These are phyloP conservation scores for Phytophthora pisi DNA, from an alignment of 352 stramenopile genomes.

Conservation along the genomic window DNA sequence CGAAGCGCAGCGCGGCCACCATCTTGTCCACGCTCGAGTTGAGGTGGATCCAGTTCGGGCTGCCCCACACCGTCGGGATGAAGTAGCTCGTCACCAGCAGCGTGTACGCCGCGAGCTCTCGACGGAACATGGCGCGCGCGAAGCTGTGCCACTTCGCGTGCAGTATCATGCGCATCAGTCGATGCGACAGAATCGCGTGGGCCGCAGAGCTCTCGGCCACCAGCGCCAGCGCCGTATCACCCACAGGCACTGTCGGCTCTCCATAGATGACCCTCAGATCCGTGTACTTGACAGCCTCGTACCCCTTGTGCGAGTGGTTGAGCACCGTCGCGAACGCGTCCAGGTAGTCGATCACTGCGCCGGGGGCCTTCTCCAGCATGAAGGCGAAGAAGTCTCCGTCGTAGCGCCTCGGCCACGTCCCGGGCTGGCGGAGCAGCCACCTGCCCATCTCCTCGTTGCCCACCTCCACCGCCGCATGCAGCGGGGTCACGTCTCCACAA, in stretches of 20 bases:
- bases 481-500: conserved; percentile 44
- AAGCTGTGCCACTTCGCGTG: conserved; percentile 71
- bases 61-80: conserved; percentile 61
- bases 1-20: conserved; percentile 41
- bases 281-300: conserved; percentile 60
- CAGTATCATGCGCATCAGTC: conserved; percentile 58
- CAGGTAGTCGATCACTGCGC: conserved; percentile 46
- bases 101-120: conserved; percentile 58
- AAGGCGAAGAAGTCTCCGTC: conserved; percentile 58
- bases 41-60: conserved; percentile 55
- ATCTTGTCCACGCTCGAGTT: conserved; percentile 45
- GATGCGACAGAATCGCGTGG: conserved; percentile 58
- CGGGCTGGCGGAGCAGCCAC: conserved; percentile 51
- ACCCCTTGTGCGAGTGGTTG: conserved; percentile 32
- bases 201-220: conserved; percentile 45
- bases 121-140: conserved; percentile 50
- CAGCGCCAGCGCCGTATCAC: conserved; percentile 56
- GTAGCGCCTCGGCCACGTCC: conserved; percentile 37
- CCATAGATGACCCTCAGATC: conserved; percentile 52
- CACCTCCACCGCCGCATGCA: conserved; percentile 57
- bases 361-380: conserved; percentile 59
- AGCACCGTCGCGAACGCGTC: conserved; percentile 64
- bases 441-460: conserved; percentile 59
- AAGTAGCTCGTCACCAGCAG: conserved; percentile 59
- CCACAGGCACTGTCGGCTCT: conserved; percentile 51